Base-by-base conservation (phyloP, 805 yeast genomes). In the Starmera quercuum region DNA sequence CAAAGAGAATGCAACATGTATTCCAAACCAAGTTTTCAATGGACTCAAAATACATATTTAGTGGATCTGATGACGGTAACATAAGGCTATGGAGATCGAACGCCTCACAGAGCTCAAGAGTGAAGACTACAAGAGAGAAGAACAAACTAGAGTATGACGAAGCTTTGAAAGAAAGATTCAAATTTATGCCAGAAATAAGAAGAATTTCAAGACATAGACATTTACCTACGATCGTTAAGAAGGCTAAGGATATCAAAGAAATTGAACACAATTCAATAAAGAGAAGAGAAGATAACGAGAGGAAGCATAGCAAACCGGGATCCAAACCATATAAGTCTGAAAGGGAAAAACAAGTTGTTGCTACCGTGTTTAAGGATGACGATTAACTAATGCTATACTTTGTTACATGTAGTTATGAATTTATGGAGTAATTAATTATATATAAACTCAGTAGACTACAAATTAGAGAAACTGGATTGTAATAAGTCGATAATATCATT, bases 21-120 rank as follows among this genome's bases (percentile, higher is more conserved):
- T 85, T 87, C 59, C 73, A 83, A 36, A 85, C 81, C 26, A 78
- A 79, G 43, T 94, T 69, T 59, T 75, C 95, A 7, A 86, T 86
- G 75, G 99, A 92, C 59, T 72, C 94, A 35, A 77, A 80, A 52
- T 92, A 86, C 60, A 75, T 92, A 23, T 61, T 88, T 33, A 75
- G 86, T 38, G 98, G 97, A 14, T 84, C 95, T 2, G 98, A 92
- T 58, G 99, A 92, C 57, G 94, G 96, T 45, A 94, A 94, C 58
- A 77, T 94, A 20, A 71, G 99, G 46, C 49, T 94, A 37, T 92
- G 99, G 99, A 71, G 98, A 59, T 62, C 95, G 8, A 72, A 71
- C 37, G 94, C 97, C 0, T 75, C 83, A 57, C 95, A 85, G 39
- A 71, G 97, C 51, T 69, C 94, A 1, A 78, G 78, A 37, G 80